These are phyloP conservation scores for Solanum piurae DNA, from an alignment of 257 asterid genomes.

Conservation along the genomic window DNA sequence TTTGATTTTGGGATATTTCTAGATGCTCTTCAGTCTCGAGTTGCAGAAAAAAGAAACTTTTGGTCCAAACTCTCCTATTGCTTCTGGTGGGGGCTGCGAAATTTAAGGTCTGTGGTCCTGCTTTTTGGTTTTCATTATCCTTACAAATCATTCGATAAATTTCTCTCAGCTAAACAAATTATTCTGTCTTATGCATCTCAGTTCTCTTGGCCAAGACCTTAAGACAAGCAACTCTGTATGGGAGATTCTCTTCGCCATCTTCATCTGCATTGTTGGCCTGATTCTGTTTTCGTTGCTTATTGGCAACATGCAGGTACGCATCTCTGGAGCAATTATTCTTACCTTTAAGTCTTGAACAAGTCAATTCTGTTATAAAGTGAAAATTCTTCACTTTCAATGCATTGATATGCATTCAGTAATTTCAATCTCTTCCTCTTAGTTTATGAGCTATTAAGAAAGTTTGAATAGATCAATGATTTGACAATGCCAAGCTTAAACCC, in stretches of 20 bases:
- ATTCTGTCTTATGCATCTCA: slow-evolving; percentile 1
- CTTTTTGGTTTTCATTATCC: not conserved
- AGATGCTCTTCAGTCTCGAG: slow-evolving; percentile 47
- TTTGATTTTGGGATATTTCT: slow-evolving; percentile 59
- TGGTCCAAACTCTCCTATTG: slow-evolving; percentile 33
- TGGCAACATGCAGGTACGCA: slow-evolving; percentile 30
- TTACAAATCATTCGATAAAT: not conserved
- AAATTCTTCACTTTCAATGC: not conserved
- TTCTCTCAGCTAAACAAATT: not conserved
- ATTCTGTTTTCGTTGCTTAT: slow-evolving; percentile 24
- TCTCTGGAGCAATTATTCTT: not conserved
- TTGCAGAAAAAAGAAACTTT: slow-evolving; percentile 25
- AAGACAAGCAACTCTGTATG: slow-evolving; percentile 26
- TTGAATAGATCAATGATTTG: not conserved
- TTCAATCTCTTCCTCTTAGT: not conserved
- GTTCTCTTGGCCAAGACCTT: slow-evolving; percentile 38
- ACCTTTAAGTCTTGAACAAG: not conserved
- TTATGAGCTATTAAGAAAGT: not conserved
- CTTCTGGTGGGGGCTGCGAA: slow-evolving; percentile 77
- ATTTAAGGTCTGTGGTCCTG: slow-evolving; percentile 36
- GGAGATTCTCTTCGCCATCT: slow-evolving; percentile 30
- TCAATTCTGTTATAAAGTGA: not conserved
- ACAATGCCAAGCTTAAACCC: not conserved
- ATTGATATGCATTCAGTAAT: not conserved
- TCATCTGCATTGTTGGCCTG: slow-evolving; percentile 29